These are phyloP conservation scores for Neophaeococcomyces mojaviensis DNA, from an alignment of 2,329 filamentous ascomycete genomes.

Conservation along the genomic window DNA sequence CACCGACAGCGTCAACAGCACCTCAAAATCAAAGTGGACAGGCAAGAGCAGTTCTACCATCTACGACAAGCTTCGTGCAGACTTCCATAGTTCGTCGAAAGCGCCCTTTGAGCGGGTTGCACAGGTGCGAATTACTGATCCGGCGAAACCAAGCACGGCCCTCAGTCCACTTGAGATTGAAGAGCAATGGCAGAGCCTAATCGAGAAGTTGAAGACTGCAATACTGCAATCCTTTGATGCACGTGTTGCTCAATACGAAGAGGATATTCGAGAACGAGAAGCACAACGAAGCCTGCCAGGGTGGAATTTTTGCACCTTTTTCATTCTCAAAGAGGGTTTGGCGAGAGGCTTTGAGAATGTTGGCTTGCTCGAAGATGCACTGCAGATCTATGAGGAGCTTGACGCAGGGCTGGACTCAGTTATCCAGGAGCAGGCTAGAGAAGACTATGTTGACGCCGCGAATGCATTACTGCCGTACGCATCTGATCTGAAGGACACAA, in stretches of 20 bases:
- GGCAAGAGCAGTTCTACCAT: slow-evolving; percentile 71
- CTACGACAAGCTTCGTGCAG: slow-evolving; percentile 78
- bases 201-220: slow-evolving; percentile 76
- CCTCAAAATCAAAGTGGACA: slow-evolving; percentile 60
- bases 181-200: slow-evolving; percentile 73
- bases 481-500: slow-evolving; percentile 60
- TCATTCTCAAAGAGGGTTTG: slow-evolving; percentile 91
- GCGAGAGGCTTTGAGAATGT: slow-evolving; percentile 93
- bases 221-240: slow-evolving; percentile 87
- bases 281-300: slow-evolving; percentile 77
- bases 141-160: slow-evolving; percentile 28
- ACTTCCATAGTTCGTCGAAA: slow-evolving; percentile 79
- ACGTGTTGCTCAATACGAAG: slow-evolving; percentile 88
- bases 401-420: slow-evolving; percentile 78
- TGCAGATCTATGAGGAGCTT: slow-evolving; percentile 91
- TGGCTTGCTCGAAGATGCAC: slow-evolving; percentile 86
- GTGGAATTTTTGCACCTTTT: slow-evolving; percentile 99
- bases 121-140: slow-evolving; percentile 64
- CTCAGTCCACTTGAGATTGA: slow-evolving; percentile 72
- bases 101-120: slow-evolving; percentile 67
- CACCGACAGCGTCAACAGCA: slow-evolving; percentile 56
- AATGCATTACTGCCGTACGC: slow-evolving; percentile 66
- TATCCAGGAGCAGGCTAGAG: slow-evolving; percentile 63
- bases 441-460: slow-evolving; percentile 57
- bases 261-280: slow-evolving; percentile 92